Evolutionary conservation across 2,329 filamentous ascomycete species (phyloP).

Genomic region (Fusarium anthophilum): DNA sequence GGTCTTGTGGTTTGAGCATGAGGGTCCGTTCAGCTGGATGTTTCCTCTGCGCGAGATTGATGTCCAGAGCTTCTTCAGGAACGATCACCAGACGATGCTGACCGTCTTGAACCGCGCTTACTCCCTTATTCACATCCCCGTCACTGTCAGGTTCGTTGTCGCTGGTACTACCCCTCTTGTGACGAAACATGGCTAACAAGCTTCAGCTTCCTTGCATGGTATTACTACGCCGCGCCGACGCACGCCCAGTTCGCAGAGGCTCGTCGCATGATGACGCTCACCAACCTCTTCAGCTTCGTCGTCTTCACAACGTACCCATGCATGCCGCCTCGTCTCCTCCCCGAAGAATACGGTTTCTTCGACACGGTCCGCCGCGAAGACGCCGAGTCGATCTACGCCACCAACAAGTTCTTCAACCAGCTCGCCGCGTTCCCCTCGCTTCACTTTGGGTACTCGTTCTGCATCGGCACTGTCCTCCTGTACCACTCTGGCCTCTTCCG

Average conservation of each 20-base stretch:
- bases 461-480: slow-evolving; percentile 62
- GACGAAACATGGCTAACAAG: not conserved
- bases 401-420: slow-evolving; percentile 65
- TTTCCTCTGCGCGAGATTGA: slow-evolving; percentile 62
- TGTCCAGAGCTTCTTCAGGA: slow-evolving; percentile 66
- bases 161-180: not conserved
- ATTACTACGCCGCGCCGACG: slow-evolving; percentile 64
- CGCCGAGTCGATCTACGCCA: slow-evolving; percentile 69
- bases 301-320: slow-evolving; percentile 66
- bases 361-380: slow-evolving; percentile 62
- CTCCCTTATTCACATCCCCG: slow-evolving; percentile 68
- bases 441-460: slow-evolving; percentile 66
- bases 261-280: slow-evolving; percentile 58
- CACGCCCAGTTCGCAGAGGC: slow-evolving; percentile 49
- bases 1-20: slow-evolving; percentile 65
- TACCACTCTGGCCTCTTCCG: slow-evolving; percentile 61
- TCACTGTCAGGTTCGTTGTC: slow-evolving; percentile 44
- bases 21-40: slow-evolving; percentile 58
- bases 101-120: slow-evolving; percentile 67
- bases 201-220: slow-evolving; percentile 68
- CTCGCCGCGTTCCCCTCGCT: slow-evolving; percentile 67
- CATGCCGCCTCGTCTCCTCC: slow-evolving; percentile 66
- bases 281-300: slow-evolving; percentile 64
- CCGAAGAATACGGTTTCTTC: slow-evolving; percentile 65
- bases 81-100: slow-evolving; percentile 60